Base-by-base conservation (phyloP, 306 rosid species). In the Lathyrus sativus region DNA sequence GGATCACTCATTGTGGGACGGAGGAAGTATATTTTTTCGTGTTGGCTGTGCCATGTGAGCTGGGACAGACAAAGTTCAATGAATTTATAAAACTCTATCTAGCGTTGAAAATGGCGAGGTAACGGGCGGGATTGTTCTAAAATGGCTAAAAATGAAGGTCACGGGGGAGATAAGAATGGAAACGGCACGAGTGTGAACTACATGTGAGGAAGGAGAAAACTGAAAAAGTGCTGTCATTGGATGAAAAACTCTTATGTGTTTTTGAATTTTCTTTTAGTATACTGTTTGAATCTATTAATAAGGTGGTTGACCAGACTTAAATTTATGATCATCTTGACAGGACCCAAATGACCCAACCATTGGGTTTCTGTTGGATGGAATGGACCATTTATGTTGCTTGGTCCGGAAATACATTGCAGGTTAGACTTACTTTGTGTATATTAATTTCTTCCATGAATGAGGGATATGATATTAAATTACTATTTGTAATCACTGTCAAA, bases 381-480 rank as follows among this genome's bases (percentile, higher is more conserved):
- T 93, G 93, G 96, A 90, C 81, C 89, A 76, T 51, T 85, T 93
- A 53, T 90, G 99, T 79, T 86, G 97, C 78, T 85, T 93, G 84
- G 97, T 93, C 57, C 97, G 97, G 80, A 93, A 93, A 74, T 93
- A 93, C 59, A 90, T 90, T 77, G 84, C 97, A 82, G 99, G 99
- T 93, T 75, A 68, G 85, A 72, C 65, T 78, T 57, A 67, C 17
- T 74, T 66, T 41, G 43, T 45, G 55, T 26, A 4, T 65, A 28
- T 33, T 54, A 64, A 49, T 51, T 51, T 64, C 60, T 73, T 70
- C 29, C 50, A 15, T 6, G 7, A 14, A 14, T 69, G 28, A 64
- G 53, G 65, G 59, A 74, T 64, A 51, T 46, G 71, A 62, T 70
- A 65, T 59, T 31, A 14, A 14, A 53, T 61, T 62, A 26, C 19